These are phyloP conservation scores for Paecilomyces formosus DNA, from an alignment of 2,329 filamentous ascomycete genomes.

Conservation along the genomic window DNA sequence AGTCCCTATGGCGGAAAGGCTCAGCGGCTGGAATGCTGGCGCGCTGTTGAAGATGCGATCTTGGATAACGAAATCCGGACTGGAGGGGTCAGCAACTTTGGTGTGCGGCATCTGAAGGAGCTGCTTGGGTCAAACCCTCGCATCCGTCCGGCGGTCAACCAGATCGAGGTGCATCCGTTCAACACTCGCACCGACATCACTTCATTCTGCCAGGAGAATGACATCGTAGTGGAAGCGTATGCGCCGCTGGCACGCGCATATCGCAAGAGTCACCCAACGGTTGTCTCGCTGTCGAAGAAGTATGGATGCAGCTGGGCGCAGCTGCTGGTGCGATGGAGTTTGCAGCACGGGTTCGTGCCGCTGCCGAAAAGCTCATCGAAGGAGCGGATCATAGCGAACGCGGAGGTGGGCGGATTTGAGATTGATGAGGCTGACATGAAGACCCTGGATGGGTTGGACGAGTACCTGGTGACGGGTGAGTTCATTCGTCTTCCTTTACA, in stretches of 20 bases:
- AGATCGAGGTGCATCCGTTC: conserved; percentile 78
- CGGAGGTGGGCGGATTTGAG: conserved; percentile 44
- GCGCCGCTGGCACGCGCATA: conserved; percentile 66
- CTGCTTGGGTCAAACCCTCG: conserved; percentile 56
- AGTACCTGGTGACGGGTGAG: conserved; percentile 66
- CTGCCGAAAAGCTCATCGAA: conserved; percentile 64
- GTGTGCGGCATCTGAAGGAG: conserved; percentile 66
- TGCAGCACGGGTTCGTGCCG: conserved; percentile 66
- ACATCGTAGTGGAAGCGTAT: conserved; percentile 70
- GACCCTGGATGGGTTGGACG: conserved; percentile 58
- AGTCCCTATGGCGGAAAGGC: conserved; percentile 67
- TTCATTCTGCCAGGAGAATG: conserved; percentile 56
- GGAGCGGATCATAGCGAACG: conserved; percentile 60
- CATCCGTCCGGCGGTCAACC: conserved; percentile 64
- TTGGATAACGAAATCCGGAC: conserved; percentile 61
- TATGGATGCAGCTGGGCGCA: conserved; percentile 66
- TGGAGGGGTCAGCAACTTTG: conserved; percentile 73
- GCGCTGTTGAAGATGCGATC: conserved; percentile 68
- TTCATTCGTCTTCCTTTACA: not conserved
- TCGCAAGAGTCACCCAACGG: conserved; percentile 60
- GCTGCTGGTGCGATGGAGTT: conserved; percentile 67
- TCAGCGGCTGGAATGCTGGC: conserved; percentile 65
- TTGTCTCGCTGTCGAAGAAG: conserved; percentile 56
- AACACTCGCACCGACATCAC: conserved; percentile 64
- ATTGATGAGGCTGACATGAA: conserved; percentile 59